Percentiles rank a stretch among this genome's conserved stretches.
Conservation (phyloP, 1,139 yeast genomes). For the Lodderomyces beijingensis region DNA sequence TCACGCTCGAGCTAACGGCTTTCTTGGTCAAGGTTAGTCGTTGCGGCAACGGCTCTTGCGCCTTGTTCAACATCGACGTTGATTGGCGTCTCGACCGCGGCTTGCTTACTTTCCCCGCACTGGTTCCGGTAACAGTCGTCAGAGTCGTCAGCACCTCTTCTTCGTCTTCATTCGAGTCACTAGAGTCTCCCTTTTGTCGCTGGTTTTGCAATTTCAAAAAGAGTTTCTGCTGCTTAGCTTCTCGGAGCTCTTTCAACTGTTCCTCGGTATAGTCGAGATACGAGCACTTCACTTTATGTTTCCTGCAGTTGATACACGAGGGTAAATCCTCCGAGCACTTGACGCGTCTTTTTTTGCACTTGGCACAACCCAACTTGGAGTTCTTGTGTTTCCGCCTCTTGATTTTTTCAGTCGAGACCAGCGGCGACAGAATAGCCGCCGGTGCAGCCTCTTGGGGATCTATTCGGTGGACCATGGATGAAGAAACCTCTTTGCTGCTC, state of each 20-base stretch:
- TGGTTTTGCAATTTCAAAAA: not conserved
- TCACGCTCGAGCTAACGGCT: not conserved
- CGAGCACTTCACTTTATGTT: slow-evolving; percentile 40
- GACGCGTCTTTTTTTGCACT: slow-evolving; percentile 42
- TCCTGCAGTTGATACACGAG: slow-evolving; percentile 37
- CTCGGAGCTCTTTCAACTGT: slow-evolving; percentile 28
- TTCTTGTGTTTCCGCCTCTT: slow-evolving; percentile 30
- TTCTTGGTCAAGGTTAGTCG: not conserved
- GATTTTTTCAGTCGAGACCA: slow-evolving; percentile 8
- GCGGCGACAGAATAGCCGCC: not conserved
- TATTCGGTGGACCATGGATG: no score
- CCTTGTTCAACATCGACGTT: not conserved
- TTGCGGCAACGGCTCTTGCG: not conserved
- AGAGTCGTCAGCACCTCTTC: not conserved
- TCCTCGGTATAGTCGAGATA: slow-evolving; percentile 34
- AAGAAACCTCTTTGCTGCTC: no score
- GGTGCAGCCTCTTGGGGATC: no score
- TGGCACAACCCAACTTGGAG: slow-evolving; percentile 38
- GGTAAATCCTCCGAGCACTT: slow-evolving; percentile 44
- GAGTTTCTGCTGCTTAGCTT: slow-evolving; percentile 14
- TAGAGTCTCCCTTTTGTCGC: not conserved
- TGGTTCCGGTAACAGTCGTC: no score
- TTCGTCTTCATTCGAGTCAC: slow-evolving; percentile 1
- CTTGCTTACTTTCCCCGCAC: not conserved
- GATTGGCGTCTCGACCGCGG: not conserved